These are phyloP conservation scores for Sanghuangporus sanghuang DNA, from an alignment of 1,284 basidiomycete genomes.

Conservation along the genomic window DNA sequence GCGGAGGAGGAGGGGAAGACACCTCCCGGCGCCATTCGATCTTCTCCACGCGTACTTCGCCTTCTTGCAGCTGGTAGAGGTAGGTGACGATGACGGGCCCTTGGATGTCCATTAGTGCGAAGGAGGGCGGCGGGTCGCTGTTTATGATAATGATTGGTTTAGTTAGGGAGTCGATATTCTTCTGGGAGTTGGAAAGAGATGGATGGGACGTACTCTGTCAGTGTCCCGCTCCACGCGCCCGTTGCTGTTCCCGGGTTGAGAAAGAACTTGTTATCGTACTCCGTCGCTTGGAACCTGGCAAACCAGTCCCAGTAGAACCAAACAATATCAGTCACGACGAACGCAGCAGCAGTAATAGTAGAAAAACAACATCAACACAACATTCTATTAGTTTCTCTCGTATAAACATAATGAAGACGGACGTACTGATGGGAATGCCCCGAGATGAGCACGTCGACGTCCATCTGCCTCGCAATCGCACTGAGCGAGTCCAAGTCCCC, in stretches of 20 bases:
- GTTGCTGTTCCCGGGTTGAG: conserved; percentile 71
- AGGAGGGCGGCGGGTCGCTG: conserved; percentile 72
- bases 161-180: background rate
- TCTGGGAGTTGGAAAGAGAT: background rate
- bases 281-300: conserved; percentile 15
- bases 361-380: background rate
- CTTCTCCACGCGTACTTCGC: conserved; percentile 87
- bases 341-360: background rate
- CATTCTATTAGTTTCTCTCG: background rate
- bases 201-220: conserved; percentile 48
- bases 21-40: conserved; percentile 74
- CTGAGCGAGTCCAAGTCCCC: conserved; percentile 89
- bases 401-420: too few relatives aligned
- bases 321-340: too few relatives aligned
- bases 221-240: conserved; percentile 85
- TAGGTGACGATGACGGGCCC: conserved; percentile 93
- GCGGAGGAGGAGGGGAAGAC: conserved; percentile 35
- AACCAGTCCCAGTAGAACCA: too few relatives aligned
- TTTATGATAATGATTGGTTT: background rate
- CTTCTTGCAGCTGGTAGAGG: conserved; percentile 91
- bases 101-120: conserved; percentile 93
- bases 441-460: conserved; percentile 92
- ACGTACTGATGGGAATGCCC: conserved; percentile 92
- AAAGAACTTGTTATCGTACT: conserved; percentile 14
- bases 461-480: conserved; percentile 89